phyloP scores from a whole-genome alignment of 139 green algal genomes.

The Chlamydomonas urium region DNA sequence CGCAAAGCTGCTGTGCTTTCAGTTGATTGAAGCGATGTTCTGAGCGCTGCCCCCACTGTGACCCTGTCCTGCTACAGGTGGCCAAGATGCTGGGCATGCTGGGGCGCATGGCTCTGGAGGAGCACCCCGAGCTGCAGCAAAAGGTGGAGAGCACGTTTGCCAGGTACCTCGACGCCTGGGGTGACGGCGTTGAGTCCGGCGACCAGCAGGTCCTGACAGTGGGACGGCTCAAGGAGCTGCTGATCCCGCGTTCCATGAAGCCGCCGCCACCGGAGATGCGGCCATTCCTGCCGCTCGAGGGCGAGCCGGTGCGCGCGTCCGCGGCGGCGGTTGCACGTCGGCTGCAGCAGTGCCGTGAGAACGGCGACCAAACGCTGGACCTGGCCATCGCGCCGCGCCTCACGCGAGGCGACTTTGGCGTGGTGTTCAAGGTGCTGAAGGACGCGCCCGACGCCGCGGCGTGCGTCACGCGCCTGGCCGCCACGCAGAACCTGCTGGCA shows the following conservation, averaged over 20 bases:
- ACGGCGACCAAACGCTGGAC: conserved; percentile 6
- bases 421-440: conserved; percentile 7
- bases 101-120: background rate
- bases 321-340: conserved; percentile 15
- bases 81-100: no score
- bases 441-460: background rate
- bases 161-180: background rate
- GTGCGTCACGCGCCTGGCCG: background rate
- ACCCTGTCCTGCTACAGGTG: no score
- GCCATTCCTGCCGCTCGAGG: background rate
- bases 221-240: conserved; percentile 23
- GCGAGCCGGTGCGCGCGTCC: no score
- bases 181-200: background rate
- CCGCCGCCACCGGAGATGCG: conserved; percentile 18
- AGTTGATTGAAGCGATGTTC: no score
- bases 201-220: conserved; percentile 10
- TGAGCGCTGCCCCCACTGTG: no score
- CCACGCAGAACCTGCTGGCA: conserved; percentile 4
- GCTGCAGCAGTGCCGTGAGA: conserved; percentile 8
- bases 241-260: conserved; percentile 8
- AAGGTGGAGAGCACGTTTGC: background rate
- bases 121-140: background rate
- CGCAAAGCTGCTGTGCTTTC: no score
- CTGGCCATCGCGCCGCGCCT: conserved; percentile 22
- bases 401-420: conserved; percentile 16